These are phyloP conservation scores for Ilyonectria mors-panacis DNA, from an alignment of 2,329 filamentous ascomycete species.

Conservation along the genomic window DNA sequence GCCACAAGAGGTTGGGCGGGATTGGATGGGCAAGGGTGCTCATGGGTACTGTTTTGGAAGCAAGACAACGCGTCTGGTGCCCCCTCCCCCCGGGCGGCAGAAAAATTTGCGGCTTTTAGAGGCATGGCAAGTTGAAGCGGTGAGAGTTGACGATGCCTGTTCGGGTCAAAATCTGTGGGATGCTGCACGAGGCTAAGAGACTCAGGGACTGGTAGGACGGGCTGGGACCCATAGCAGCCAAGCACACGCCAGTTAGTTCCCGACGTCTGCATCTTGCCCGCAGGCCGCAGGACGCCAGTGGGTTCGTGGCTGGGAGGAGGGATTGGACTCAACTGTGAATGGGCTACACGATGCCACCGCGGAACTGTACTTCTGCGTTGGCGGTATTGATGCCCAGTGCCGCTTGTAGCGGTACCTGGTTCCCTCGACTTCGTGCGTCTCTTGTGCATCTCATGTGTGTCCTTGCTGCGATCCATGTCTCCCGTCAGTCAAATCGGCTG, in stretches of 20 bases:
- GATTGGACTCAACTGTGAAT: background rate
- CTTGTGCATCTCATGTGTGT: background rate
- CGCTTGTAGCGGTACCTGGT: conserved; percentile 49
- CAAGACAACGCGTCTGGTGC: conserved; percentile 31
- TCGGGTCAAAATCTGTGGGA: conserved; percentile 41
- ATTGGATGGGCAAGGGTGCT: conserved; percentile 32
- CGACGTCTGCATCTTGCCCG: conserved; percentile 32
- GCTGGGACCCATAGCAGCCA: conserved; percentile 25
- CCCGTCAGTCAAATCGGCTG: conserved; percentile 7
- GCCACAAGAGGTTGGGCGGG: conserved; percentile 35
- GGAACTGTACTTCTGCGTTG: conserved; percentile 45
- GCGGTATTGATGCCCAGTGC: conserved; percentile 56
- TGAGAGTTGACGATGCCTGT: conserved; percentile 48
- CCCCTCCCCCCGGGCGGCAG: conserved; percentile 41
- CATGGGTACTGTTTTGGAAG: conserved; percentile 27
- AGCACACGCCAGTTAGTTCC: conserved; percentile 28
- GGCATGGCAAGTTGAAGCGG: conserved; percentile 42
- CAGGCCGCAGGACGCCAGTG: conserved; percentile 28
- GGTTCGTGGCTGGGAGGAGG: conserved; percentile 12
- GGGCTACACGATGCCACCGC: conserved; percentile 8
- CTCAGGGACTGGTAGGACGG: conserved; percentile 36
- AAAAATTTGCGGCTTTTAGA: conserved; percentile 46
- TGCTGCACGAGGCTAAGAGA: conserved; percentile 46
- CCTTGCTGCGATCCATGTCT: conserved; percentile 4
- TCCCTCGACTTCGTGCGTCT: conserved; percentile 4